Percentiles rank a stretch among this genome's conserved stretches.
phyloP scores from a whole-genome alignment of 2,329 filamentous ascomycete genomes.

The Penicillium crustosum region DNA sequence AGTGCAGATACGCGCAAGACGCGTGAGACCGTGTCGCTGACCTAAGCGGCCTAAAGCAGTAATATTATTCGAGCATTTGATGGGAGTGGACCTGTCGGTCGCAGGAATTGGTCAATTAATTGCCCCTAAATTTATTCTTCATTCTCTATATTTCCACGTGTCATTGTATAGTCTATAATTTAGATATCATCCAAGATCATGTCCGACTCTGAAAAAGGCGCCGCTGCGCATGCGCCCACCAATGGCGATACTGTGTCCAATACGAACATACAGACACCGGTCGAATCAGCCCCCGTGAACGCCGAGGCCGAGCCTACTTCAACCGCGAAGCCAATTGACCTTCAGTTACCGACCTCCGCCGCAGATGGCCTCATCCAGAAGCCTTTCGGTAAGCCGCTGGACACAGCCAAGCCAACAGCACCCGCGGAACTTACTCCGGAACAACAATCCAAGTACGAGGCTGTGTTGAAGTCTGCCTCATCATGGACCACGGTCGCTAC shows the following conservation, averaged over 20 bases:
- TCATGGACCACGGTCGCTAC: conserved; percentile 70
- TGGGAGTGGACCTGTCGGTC: conserved; percentile 17
- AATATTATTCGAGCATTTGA: conserved; percentile 17
- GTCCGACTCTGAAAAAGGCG: conserved; percentile 7
- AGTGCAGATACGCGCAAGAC: conserved; percentile 16
- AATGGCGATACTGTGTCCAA: conserved; percentile 14
- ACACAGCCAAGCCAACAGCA: conserved; percentile 58
- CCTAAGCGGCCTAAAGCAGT: conserved; percentile 19
- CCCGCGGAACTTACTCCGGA: conserved; percentile 67
- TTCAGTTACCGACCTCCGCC: conserved; percentile 39
- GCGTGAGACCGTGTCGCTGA: conserved; percentile 25
- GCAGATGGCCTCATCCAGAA: conserved; percentile 50
- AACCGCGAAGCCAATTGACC: conserved; percentile 18
- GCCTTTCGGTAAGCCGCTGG: conserved; percentile 59
- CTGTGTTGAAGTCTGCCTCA: conserved; percentile 68
- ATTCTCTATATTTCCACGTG: neutral
- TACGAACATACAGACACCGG: neutral
- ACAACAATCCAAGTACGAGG: conserved; percentile 77
- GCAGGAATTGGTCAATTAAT: neutral
- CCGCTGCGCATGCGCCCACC: conserved; percentile 7
- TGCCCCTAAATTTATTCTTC: neutral
- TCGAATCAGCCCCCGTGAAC: conserved; percentile 4
- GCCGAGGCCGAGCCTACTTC: conserved; percentile 10
- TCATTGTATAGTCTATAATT: neutral
- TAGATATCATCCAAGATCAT: neutral